These are phyloP conservation scores for Pyrus communis DNA, from an alignment of 306 rosid species.

Conservation along the genomic window DNA sequence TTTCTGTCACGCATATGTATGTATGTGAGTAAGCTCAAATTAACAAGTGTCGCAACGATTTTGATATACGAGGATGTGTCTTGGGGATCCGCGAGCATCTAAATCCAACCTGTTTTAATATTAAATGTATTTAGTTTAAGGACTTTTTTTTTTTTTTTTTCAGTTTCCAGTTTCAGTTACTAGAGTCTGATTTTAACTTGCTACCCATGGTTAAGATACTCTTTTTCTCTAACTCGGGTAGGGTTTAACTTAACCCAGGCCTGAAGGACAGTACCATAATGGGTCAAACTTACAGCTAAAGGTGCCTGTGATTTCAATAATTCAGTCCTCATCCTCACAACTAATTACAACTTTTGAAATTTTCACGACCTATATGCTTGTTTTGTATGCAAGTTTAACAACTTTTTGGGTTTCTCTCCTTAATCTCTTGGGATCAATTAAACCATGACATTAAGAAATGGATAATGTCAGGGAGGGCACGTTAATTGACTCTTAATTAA, in stretches of 20 bases:
- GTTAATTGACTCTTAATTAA: too few relatives aligned
- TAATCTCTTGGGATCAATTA: not conserved
- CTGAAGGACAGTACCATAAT: not conserved
- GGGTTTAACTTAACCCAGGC: not conserved
- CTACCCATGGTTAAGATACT: not conserved
- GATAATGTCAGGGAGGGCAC: too few relatives aligned
- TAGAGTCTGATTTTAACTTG: not conserved
- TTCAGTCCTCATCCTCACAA: not conserved
- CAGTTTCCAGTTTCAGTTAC: not conserved
- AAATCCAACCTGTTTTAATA: constrained; percentile 8
- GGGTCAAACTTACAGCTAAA: not conserved
- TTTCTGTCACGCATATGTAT: too few relatives aligned
- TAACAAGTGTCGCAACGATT: not conserved
- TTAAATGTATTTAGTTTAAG: not conserved
- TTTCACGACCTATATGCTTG: not conserved
- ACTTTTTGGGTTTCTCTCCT: not conserved
- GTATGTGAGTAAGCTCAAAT: not conserved
- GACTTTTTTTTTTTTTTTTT: too few relatives aligned
- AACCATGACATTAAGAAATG: not conserved
- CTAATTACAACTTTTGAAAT: not conserved
- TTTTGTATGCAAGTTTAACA: not conserved
- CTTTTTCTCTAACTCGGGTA: not conserved
- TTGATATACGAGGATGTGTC: constrained; percentile 15
- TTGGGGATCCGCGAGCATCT: constrained; percentile 25
- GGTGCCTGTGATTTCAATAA: not conserved